Conservation (phyloP, 805 yeast genomes). For the Scheffersomyces amazonensis region DNA sequence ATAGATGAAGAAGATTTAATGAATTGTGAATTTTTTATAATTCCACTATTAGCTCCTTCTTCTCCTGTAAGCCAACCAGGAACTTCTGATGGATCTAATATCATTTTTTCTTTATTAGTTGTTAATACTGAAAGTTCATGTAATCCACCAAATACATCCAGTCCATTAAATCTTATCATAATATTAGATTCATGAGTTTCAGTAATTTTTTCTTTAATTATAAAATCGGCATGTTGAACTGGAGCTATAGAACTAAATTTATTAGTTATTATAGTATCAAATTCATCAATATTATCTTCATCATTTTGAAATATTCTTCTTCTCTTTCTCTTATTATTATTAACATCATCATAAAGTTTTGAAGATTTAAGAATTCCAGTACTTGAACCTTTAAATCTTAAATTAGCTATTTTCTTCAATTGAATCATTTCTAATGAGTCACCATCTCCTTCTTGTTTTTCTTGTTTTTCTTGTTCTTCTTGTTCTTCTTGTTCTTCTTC, state of each 20-base stretch:
- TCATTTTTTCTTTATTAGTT: constrained; percentile 24
- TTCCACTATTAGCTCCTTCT: constrained; percentile 54
- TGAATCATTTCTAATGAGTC: constrained; percentile 9
- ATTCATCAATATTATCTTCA: constrained; percentile 11
- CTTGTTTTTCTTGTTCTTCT: constrained; percentile 5
- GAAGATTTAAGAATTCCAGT: constrained; percentile 33
- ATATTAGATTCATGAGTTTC: constrained; percentile 10
- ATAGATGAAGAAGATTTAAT: constrained; percentile 1
- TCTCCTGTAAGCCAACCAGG: constrained; percentile 85
- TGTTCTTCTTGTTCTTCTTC: constrained; percentile 6
- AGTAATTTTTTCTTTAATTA: constrained; percentile 28
- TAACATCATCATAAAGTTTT: constrained; percentile 37
- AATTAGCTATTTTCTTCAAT: constrained; percentile 44
- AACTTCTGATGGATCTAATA: constrained; percentile 50
- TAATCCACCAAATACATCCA: constrained; percentile 75
- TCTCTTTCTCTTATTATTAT: constrained; percentile 2
- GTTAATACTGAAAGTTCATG: constrained; percentile 55
- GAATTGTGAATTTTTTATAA: constrained; percentile 14
- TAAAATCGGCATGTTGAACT: constrained; percentile 49
- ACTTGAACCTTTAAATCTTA: constrained; percentile 60
- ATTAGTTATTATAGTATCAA: constrained; percentile 14
- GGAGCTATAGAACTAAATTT: constrained; percentile 58
- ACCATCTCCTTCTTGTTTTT: constrained; percentile 2
- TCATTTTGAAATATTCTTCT: constrained; percentile 8
- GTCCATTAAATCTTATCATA: constrained; percentile 47